phyloP scores from a whole-genome alignment of 129 eudicot species.

The Logfia minima region DNA sequence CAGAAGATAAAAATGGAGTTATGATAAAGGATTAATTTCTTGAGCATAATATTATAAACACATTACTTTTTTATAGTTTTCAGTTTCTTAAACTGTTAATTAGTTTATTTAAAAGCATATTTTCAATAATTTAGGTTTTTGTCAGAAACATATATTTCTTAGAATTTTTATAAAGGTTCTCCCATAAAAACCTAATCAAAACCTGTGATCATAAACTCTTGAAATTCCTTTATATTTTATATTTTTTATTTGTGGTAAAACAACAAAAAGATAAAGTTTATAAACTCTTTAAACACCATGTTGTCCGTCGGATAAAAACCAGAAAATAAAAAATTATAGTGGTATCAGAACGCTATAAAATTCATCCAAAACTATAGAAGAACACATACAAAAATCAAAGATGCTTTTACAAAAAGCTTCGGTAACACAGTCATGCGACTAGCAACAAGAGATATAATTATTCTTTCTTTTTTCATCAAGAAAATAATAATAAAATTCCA shows the following conservation, averaged over 20 bases:
- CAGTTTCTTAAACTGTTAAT: not conserved
- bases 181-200: not conserved
- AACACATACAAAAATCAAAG: conserved; percentile 11
- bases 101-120: not conserved
- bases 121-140: not conserved
- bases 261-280: not conserved
- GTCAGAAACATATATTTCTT: not conserved
- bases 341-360: too few relatives aligned
- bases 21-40: not conserved
- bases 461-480: conserved; percentile 4
- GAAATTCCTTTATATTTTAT: not conserved
- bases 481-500: conserved; percentile 12
- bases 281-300: not conserved
- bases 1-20: not conserved
- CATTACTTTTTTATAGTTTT: not conserved
- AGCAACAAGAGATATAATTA: conserved; percentile 8
- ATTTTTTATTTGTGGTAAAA: conserved; percentile 6
- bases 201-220: not conserved
- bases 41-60: not conserved
- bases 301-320: conserved; percentile 34
- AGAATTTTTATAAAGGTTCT: not conserved
- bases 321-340: conserved; percentile 4
- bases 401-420: conserved; percentile 28
- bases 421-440: conserved; percentile 31
- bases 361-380: not conserved